These are phyloP conservation scores for Terfezia boudieri DNA, from an alignment of 495 filamentous ascomycete species.

Conservation along the genomic window DNA sequence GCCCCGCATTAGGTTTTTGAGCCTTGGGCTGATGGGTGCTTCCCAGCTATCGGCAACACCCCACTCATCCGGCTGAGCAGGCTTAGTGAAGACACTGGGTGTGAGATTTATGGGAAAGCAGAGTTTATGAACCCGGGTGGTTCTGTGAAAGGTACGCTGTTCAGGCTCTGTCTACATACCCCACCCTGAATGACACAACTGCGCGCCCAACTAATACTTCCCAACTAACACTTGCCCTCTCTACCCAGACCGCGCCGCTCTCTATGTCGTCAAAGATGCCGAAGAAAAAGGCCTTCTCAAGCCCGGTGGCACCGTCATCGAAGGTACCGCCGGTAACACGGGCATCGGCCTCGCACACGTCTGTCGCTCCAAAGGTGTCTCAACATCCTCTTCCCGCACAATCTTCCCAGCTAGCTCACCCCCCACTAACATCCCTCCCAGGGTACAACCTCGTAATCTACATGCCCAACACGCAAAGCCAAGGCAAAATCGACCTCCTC, in stretches of 20 bases:
- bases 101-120: slow-evolving; percentile 85
- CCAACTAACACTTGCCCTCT: too few relatives aligned
- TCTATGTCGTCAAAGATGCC: slow-evolving; percentile 84
- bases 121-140: slow-evolving; percentile 98
- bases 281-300: slow-evolving; percentile 63
- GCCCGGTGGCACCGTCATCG: slow-evolving; percentile 82
- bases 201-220: not conserved
- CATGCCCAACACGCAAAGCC: slow-evolving; percentile 87
- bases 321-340: slow-evolving; percentile 93
- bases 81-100: slow-evolving; percentile 78
- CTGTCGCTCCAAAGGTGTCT: slow-evolving; percentile 50
- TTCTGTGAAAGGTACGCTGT: slow-evolving; percentile 43
- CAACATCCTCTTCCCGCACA: slow-evolving; percentile 24
- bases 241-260: slow-evolving; percentile 54
- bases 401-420: slow-evolving; percentile 84
- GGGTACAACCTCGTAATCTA: slow-evolving; percentile 90
- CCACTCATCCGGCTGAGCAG: slow-evolving; percentile 75
- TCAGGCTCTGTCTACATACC: too few relatives aligned
- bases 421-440: slow-evolving; percentile 23
- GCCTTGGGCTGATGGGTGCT: slow-evolving; percentile 6
- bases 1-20: slow-evolving; percentile 1
- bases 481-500: slow-evolving; percentile 89
- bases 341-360: slow-evolving; percentile 96
- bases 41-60: slow-evolving; percentile 86
- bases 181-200: not conserved